phyloP scores from a whole-genome alignment of 495 filamentous ascomycete genomes.

The Aspergillus wentii region DNA sequence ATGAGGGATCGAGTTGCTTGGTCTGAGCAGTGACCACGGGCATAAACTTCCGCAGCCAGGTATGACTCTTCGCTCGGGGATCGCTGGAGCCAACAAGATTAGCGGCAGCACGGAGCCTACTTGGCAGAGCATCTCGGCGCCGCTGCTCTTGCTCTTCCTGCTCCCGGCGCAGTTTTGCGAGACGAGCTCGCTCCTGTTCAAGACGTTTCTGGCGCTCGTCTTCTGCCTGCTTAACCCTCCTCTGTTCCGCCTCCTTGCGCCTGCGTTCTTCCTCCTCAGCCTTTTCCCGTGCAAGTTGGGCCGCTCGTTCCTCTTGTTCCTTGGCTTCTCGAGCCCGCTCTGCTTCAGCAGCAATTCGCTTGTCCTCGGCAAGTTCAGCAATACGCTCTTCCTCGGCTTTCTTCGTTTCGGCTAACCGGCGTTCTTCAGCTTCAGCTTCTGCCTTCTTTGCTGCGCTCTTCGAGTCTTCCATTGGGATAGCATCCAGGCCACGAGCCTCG shows the following conservation, averaged over 20 bases:
- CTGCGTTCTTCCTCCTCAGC: constrained; percentile 50
- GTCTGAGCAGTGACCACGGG: constrained; percentile 48
- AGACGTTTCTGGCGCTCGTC: constrained; percentile 49
- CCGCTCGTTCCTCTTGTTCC: constrained; percentile 39
- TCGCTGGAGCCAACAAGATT: constrained; percentile 46
- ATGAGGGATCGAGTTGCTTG: constrained; percentile 40
- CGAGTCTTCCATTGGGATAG: constrained; percentile 24
- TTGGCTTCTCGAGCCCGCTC: constrained; percentile 39
- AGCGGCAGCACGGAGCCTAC: constrained; percentile 42
- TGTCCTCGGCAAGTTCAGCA: constrained; percentile 27
- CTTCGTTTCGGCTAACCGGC: constrained; percentile 30
- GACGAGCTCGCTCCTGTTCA: constrained; percentile 53
- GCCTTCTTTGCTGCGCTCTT: constrained; percentile 16
- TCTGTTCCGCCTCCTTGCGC: constrained; percentile 47
- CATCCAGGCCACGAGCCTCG: constrained; percentile 19
- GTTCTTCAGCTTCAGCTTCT: constrained; percentile 35
- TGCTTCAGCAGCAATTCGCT: constrained; percentile 39
- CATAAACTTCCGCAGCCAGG: constrained; percentile 46
- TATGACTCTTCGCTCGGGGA: constrained; percentile 35
- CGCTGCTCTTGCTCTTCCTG: constrained; percentile 52
- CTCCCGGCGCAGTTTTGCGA: constrained; percentile 43
- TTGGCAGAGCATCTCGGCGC: constrained; percentile 53
- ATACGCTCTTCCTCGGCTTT: constrained; percentile 11
- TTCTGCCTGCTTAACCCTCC: constrained; percentile 48
- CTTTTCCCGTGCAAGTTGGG: constrained; percentile 40